Conservation (phyloP, 257 asterid genomes). For the Ehretia macrophylla region DNA sequence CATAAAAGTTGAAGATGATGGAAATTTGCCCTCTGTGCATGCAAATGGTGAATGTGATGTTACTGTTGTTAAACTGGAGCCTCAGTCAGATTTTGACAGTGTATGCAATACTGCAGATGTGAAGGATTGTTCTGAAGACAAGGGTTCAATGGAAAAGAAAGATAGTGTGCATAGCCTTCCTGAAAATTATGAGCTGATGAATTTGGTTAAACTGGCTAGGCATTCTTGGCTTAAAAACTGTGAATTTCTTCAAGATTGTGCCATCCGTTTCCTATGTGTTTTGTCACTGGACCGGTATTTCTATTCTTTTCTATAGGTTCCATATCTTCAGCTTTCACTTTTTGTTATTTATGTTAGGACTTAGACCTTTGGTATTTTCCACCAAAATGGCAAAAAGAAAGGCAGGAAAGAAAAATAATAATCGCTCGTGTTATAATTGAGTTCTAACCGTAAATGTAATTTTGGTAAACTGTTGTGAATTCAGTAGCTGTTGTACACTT, state of each 20-base stretch:
- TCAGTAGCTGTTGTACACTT: no score
- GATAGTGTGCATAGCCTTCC: constrained; percentile 45
- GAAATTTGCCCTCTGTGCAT: constrained; percentile 23
- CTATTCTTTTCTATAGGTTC: constrained; percentile 13
- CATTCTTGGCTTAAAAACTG: constrained; percentile 83
- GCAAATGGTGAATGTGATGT: constrained; percentile 48
- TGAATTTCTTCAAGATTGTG: constrained; percentile 97
- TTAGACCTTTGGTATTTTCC: no score
- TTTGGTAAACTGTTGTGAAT: no score
- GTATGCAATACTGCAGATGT: constrained; percentile 26
- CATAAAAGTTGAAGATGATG: constrained; percentile 46
- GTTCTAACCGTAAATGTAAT: no score
- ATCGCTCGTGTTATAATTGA: no score
- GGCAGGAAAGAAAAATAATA: no score
- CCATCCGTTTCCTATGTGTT: constrained; percentile 95
- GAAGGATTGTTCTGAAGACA: constrained; percentile 36
- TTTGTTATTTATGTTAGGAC: background rate
- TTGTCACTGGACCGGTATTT: constrained; percentile 95
- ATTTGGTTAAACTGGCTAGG: constrained; percentile 76
- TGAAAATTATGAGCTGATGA: constrained; percentile 63
- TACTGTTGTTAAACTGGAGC: constrained; percentile 45
- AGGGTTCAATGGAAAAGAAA: constrained; percentile 43
- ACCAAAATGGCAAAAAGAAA: no score
- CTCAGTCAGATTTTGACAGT: constrained; percentile 39
- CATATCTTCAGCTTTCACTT: background rate